These are phyloP conservation scores for Euphorbia corollata DNA, from an alignment of 441 rosid genomes.

Conservation along the genomic window DNA sequence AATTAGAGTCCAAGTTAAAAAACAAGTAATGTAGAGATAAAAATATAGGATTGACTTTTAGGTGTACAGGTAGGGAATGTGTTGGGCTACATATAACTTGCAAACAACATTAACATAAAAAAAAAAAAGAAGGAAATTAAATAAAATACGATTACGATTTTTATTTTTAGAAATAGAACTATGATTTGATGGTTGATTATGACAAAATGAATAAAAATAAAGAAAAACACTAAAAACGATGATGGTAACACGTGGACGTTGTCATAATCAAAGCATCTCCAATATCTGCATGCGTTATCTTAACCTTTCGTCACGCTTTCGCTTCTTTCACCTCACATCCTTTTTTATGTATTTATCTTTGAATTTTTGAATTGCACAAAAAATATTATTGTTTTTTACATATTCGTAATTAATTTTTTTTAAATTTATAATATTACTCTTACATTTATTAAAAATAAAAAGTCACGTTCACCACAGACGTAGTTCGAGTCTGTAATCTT, in stretches of 20 bases:
- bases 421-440: too few species aligned
- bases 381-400: too few species aligned
- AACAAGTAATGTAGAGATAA: background rate
- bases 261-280: slow-evolving; percentile 25
- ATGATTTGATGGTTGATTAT: background rate
- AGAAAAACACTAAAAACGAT: slow-evolving; percentile 21
- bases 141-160: too few species aligned
- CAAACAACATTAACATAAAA: background rate
- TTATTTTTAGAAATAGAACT: too few species aligned
- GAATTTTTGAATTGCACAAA: too few species aligned
- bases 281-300: slow-evolving; percentile 39
- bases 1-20: background rate
- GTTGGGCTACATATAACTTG: background rate
- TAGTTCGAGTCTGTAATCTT: too few species aligned
- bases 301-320: slow-evolving; percentile 61
- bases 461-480: too few species aligned
- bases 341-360: background rate
- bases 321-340: slow-evolving; percentile 37
- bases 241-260: slow-evolving; percentile 45
- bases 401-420: too few species aligned
- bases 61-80: too few species aligned
- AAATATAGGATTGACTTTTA: too few species aligned
- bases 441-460: too few species aligned
- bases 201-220: slow-evolving; percentile 10
- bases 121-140: too few species aligned